A percentile compares a stretch with the other conserved stretches of the same genome.
Evolutionary conservation across 2,329 filamentous ascomycete genomes (phyloP).

Genomic region (Cryphonectria naterciae): DNA sequence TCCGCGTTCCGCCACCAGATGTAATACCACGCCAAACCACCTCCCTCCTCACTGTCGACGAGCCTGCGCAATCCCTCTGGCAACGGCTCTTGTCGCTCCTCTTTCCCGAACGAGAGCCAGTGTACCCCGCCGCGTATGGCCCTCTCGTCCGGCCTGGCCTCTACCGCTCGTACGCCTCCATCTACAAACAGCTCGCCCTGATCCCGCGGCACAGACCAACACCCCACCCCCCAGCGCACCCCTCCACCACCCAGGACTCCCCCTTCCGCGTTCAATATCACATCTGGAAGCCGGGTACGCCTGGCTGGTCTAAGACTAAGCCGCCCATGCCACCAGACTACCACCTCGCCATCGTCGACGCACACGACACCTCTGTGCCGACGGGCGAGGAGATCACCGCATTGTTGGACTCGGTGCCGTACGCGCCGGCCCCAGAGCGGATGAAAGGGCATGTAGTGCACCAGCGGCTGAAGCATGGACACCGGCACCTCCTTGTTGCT

Average conservation of each 20-base stretch:
- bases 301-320: conserved; percentile 74
- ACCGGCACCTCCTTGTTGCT: conserved; percentile 81
- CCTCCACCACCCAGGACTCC: conserved; percentile 39
- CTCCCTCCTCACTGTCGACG: conserved; percentile 17
- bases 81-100: conserved; percentile 59
- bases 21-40: conserved; percentile 16
- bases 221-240: conserved; percentile 32
- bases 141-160: conserved; percentile 66
- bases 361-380: conserved; percentile 72
- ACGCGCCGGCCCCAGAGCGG: conserved; percentile 56
- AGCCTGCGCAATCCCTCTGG: conserved; percentile 44
- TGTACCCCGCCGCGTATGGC: conserved; percentile 48
- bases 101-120: conserved; percentile 34
- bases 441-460: conserved; percentile 63
- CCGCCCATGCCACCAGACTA: conserved; percentile 78
- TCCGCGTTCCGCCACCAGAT: conserved; percentile 60
- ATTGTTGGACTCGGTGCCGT: conserved; percentile 75
- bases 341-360: conserved; percentile 79
- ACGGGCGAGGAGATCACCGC: conserved; percentile 71
- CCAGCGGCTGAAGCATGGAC: conserved; percentile 79
- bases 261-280: conserved; percentile 79
- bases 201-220: conserved; percentile 70
- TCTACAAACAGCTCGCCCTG: conserved; percentile 77
- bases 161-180: conserved; percentile 67
- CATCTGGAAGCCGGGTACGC: conserved; percentile 74